Evolutionary conservation across 2,329 filamentous ascomycete genomes (phyloP), one percentile per base, ranked within the genome.

Genomic region (Claviceps humidiphila): DNA sequence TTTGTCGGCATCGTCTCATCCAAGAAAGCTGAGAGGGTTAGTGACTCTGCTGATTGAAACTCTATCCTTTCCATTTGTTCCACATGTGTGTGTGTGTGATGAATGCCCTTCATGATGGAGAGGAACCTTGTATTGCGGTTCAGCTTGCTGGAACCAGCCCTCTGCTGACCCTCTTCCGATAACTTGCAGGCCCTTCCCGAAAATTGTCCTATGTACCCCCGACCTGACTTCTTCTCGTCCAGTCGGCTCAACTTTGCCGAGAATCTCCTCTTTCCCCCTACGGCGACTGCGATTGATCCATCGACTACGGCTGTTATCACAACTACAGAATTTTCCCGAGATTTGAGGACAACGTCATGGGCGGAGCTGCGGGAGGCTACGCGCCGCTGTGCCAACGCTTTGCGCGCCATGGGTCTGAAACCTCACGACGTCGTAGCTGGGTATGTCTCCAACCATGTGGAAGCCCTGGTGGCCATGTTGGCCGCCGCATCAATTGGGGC

Each of bases 221-320:
- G 89, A 24, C 90, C 91, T 7, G 73, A 82, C 54, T 97, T 95
- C 74, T 97, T 96, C 66, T 67, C 81, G 53, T 84, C 84, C 9
- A 79, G 87, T 14, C 81, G 74, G 53, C 74, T 97, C 58, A 98
- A 97, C 68, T 97, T 96, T 65, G 90, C 91, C 26, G 88, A 97
- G 71, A 98, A 98, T 66, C 74, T 97, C 51, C 80, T 98, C 3
- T 96, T 84, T 65, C 91, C 91, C 3, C 74, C 74, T 49, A 61
- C 63, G 3, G 50, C 57, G 44, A 58, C 60, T 39, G 54, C 62
- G 26, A 55, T 66, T 38, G 71, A 84, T 56, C 77, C 83, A 49
- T 68, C 80, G 46, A 74, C 77, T 4, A 68, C 79, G 6, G 90
- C 90, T 17, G 76, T 95, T 46, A 85, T 96, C 60, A 87, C 85